phyloP scores from a whole-genome alignment of 179 eudicot genomes.

The Patellifolia procumbens region DNA sequence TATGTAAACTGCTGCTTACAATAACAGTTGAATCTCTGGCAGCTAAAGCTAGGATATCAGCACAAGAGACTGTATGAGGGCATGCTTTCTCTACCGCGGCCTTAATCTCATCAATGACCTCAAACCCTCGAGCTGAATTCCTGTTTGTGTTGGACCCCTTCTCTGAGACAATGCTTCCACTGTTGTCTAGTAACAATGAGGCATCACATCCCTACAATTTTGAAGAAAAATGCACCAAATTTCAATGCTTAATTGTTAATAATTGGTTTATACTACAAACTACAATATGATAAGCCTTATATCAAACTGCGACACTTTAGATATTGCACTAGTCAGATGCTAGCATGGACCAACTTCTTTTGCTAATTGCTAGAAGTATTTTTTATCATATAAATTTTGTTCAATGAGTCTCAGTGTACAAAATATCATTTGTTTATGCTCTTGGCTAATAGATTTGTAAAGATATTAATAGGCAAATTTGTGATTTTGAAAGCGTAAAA shows the following conservation, averaged over 20 bases:
- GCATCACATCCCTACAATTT: slow-evolving; percentile 82
- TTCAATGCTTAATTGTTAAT: too few species aligned
- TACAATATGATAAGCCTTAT: neutral
- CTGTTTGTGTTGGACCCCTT: slow-evolving; percentile 65
- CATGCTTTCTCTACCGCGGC: slow-evolving; percentile 72
- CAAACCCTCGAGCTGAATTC: slow-evolving; percentile 82
- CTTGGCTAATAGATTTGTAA: too few species aligned
- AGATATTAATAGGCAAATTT: too few species aligned
- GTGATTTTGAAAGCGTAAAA: too few species aligned
- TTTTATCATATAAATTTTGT: too few species aligned
- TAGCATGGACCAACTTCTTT: too few species aligned
- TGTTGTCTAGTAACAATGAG: slow-evolving; percentile 72
- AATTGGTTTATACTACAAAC: neutral
- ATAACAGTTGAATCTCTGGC: slow-evolving; percentile 78
- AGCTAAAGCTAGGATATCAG: slow-evolving; percentile 72
- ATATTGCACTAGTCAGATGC: too few species aligned
- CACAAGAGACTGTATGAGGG: slow-evolving; percentile 89
- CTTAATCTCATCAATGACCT: slow-evolving; percentile 81
- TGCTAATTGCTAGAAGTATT: too few species aligned
- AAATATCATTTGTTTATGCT: too few species aligned
- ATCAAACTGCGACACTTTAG: too few species aligned
- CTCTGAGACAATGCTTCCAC: slow-evolving; percentile 64
- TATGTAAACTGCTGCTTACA: slow-evolving; percentile 35
- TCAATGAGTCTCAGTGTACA: too few species aligned
- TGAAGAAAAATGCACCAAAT: neutral